phyloP scores from a whole-genome alignment of 805 yeast species.

The Cyberlindnera mrakii region DNA sequence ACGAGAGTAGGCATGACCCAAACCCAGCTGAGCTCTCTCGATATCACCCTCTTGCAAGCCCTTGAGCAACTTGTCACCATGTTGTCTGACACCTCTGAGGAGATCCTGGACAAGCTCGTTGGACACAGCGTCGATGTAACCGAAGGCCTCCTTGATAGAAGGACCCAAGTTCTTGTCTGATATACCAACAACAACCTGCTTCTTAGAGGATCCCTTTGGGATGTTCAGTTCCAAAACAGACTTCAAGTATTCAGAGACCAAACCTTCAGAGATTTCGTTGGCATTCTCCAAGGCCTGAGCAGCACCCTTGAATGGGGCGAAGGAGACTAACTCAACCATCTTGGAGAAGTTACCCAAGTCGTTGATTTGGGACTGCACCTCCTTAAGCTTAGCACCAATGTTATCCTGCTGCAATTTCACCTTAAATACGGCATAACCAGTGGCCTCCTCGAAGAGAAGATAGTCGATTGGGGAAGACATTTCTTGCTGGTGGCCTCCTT shows the following conservation, averaged over 20 bases:
- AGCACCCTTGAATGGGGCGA: slow-evolving; percentile 98
- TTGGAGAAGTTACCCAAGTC: slow-evolving; percentile 87
- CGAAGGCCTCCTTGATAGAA: slow-evolving; percentile 86
- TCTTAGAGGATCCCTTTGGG: slow-evolving; percentile 64
- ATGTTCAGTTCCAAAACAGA: slow-evolving; percentile 84
- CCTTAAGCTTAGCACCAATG: slow-evolving; percentile 84
- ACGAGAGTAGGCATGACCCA: slow-evolving; percentile 98
- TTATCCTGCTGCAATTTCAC: slow-evolving; percentile 92
- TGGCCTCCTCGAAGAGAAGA: slow-evolving; percentile 95
- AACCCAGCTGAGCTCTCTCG: slow-evolving; percentile 97
- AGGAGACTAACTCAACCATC: slow-evolving; percentile 86
- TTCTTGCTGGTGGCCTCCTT: slow-evolving; percentile 1
- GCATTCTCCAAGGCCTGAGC: slow-evolving; percentile 99
- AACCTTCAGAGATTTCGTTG: slow-evolving; percentile 95
- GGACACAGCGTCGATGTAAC: slow-evolving; percentile 83
- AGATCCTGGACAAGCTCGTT: slow-evolving; percentile 92
- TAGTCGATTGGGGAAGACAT: slow-evolving; percentile 69
- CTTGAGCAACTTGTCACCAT: slow-evolving; percentile 82
- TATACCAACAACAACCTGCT: slow-evolving; percentile 72
- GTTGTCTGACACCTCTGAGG: slow-evolving; percentile 89
- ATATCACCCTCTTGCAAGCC: slow-evolving; percentile 91
- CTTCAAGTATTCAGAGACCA: slow-evolving; percentile 88
- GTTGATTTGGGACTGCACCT: slow-evolving; percentile 85
- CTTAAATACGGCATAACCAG: slow-evolving; percentile 96
- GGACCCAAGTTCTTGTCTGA: slow-evolving; percentile 96